Percentiles rank a stretch among this genome's conserved stretches.
Conservation (phyloP, 2,329 filamentous ascomycete species). For the Neurospora crassa region DNA sequence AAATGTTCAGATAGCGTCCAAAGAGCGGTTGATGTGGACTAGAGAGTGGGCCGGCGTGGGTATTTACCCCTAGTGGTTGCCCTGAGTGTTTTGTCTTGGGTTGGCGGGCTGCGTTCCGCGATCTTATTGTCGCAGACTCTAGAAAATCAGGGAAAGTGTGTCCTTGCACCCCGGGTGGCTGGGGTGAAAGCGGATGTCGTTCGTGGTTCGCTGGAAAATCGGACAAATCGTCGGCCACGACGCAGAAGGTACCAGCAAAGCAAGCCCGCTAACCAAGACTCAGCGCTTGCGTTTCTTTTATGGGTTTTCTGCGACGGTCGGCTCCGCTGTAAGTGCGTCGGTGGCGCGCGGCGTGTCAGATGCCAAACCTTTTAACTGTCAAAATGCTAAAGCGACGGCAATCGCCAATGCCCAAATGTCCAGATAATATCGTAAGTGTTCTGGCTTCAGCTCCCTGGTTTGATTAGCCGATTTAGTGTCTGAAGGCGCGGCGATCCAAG, state of each 20-base stretch:
- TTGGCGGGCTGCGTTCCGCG: slow-evolving; percentile 5
- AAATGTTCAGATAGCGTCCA: neutral
- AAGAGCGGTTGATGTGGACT: slow-evolving; percentile 3
- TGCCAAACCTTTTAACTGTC: neutral
- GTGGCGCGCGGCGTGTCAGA: neutral
- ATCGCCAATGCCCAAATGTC: neutral
- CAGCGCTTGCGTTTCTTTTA: neutral
- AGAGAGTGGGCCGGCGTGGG: neutral
- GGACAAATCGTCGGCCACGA: neutral
- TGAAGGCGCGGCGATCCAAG: neutral
- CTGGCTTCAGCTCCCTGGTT: neutral
- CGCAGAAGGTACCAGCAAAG: neutral
- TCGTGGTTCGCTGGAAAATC: neutral
- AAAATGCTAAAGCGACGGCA: neutral
- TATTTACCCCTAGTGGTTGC: slow-evolving; percentile 8
- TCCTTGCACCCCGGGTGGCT: slow-evolving; percentile 17
- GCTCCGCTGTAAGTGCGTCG: neutral
- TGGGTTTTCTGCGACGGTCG: neutral
- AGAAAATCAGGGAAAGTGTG: slow-evolving; percentile 20
- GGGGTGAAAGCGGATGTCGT: slow-evolving; percentile 9
- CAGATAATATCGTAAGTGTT: neutral
- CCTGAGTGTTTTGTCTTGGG: neutral
- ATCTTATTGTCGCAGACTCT: slow-evolving; percentile 14
- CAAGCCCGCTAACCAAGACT: neutral
- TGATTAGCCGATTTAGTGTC: neutral